Conservation (phyloP, 1,139 yeast species). For the Scheffersomyces quercinus region DNA sequence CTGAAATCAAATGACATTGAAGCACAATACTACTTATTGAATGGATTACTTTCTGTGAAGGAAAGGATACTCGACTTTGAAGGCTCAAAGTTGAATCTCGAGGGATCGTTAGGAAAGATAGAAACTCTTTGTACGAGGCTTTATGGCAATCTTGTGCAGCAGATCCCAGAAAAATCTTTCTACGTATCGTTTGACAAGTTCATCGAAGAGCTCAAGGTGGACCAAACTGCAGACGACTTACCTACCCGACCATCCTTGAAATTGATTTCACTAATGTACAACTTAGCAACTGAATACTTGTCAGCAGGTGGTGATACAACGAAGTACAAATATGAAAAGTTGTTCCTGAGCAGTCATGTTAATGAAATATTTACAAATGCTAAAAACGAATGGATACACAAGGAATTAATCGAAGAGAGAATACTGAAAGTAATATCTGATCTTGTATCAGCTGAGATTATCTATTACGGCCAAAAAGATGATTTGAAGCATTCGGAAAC, state of each 20-base stretch:
- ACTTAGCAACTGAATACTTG: conserved; percentile 19
- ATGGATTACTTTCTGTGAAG: conserved; percentile 10
- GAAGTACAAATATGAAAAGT: conserved; percentile 18
- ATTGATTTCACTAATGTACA: conserved; percentile 23
- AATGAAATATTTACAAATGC: conserved; percentile 18
- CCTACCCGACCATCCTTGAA: conserved; percentile 27
- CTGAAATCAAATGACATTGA: conserved; percentile 2
- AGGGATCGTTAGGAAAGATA: not conserved
- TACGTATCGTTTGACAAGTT: conserved; percentile 12
- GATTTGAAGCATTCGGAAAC: not conserved
- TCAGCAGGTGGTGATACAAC: conserved; percentile 5
- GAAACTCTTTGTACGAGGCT: conserved; percentile 3
- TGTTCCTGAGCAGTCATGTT: conserved; percentile 20
- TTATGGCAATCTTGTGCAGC: conserved; percentile 7
- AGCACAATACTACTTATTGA: conserved; percentile 14
- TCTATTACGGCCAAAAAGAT: too few species aligned
- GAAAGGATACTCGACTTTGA: conserved; percentile 4
- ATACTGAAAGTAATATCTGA: not conserved
- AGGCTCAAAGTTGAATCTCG: conserved; percentile 1
- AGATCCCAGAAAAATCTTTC: conserved; percentile 9
- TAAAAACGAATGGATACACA: conserved; percentile 32
- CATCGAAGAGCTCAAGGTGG: conserved; percentile 3
- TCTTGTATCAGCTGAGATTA: not conserved
- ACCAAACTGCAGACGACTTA: conserved; percentile 9
- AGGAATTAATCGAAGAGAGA: not conserved